phyloP scores from a whole-genome alignment of 495 filamentous ascomycete species.

The Neurospora sp. region DNA sequence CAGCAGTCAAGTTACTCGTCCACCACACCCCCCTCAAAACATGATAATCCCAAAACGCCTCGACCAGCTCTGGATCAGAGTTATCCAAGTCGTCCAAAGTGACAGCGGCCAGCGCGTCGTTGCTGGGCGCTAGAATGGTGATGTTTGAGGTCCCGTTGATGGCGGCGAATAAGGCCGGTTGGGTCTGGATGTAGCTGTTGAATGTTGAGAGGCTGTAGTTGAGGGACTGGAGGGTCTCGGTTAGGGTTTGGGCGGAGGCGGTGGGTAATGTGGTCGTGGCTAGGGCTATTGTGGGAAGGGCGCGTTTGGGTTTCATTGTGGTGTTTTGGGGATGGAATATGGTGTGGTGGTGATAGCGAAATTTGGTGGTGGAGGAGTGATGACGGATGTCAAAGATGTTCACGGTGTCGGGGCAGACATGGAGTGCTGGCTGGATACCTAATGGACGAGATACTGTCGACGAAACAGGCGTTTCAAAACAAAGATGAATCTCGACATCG shows the following conservation, averaged over 20 bases:
- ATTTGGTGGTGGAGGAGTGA: not conserved
- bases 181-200: constrained; percentile 30
- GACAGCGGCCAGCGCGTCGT: constrained; percentile 40
- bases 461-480: not conserved
- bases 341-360: not conserved
- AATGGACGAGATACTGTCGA: not conserved
- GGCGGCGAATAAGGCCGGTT: constrained; percentile 27
- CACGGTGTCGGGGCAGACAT: not conserved
- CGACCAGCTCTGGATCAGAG: constrained; percentile 27
- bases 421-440: not conserved
- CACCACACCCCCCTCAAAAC: constrained; percentile 48
- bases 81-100: constrained; percentile 15
- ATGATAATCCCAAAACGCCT: constrained; percentile 53
- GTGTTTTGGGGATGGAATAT: not conserved
- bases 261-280: not conserved
- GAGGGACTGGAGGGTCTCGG: constrained; percentile 26
- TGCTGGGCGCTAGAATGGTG: constrained; percentile 56
- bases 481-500: not conserved
- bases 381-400: not conserved
- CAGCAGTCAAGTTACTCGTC: constrained; percentile 27
- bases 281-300: not conserved
- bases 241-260: constrained; percentile 6
- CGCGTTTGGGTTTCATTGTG: not conserved
- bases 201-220: constrained; percentile 33
- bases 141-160: constrained; percentile 41